Percentiles rank a stretch among this genome's conserved stretches.
Evolutionary conservation across 768 basidiomycete species (phyloP).

Genomic region (Kwoniella newhampshirensis): DNA sequence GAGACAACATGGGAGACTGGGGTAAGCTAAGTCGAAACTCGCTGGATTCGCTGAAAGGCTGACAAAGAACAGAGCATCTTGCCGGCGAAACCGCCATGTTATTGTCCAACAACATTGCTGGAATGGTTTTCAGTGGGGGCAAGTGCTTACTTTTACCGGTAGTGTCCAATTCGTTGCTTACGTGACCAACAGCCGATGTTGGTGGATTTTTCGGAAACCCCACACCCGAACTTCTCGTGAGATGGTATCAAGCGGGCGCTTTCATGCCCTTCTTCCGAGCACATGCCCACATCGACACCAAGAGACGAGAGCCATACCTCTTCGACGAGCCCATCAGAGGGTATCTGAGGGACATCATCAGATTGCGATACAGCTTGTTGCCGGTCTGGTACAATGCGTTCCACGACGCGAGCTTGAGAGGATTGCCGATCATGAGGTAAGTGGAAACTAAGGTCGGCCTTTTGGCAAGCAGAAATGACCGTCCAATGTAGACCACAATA

Average conservation of each 20-base stretch:
- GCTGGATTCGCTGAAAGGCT: slow-evolving; percentile 1
- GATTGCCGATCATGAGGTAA: slow-evolving; percentile 78
- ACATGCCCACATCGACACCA: slow-evolving; percentile 96
- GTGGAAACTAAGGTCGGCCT: slow-evolving; percentile 22
- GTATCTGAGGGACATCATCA: slow-evolving; percentile 73
- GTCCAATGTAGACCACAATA: slow-evolving; percentile 78
- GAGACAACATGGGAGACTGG: slow-evolving; percentile 97
- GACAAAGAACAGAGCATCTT: slow-evolving; percentile 70
- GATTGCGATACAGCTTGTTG: slow-evolving; percentile 79
- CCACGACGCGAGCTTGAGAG: slow-evolving; percentile 76
- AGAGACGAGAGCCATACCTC: slow-evolving; percentile 92
- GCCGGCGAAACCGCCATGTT: slow-evolving; percentile 90
- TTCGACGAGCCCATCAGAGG: slow-evolving; percentile 84
- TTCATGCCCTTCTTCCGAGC: slow-evolving; percentile 98
- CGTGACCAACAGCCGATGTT: slow-evolving; percentile 71
- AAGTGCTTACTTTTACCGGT: slow-evolving; percentile 50
- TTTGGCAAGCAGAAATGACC: neutral
- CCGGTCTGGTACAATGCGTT: slow-evolving; percentile 99
- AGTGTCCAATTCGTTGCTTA: neutral
- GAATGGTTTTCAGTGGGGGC: slow-evolving; percentile 91
- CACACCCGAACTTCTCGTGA: slow-evolving; percentile 84
- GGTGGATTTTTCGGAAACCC: slow-evolving; percentile 99
- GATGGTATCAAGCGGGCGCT: slow-evolving; percentile 95
- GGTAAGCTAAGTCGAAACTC: slow-evolving; percentile 24
- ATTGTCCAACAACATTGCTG: slow-evolving; percentile 78